Percentiles rank a stretch among this genome's conserved stretches.
Evolutionary conservation across 2,329 filamentous ascomycete genomes (phyloP).

Genomic region (Apiospora rasikravindrae): DNA sequence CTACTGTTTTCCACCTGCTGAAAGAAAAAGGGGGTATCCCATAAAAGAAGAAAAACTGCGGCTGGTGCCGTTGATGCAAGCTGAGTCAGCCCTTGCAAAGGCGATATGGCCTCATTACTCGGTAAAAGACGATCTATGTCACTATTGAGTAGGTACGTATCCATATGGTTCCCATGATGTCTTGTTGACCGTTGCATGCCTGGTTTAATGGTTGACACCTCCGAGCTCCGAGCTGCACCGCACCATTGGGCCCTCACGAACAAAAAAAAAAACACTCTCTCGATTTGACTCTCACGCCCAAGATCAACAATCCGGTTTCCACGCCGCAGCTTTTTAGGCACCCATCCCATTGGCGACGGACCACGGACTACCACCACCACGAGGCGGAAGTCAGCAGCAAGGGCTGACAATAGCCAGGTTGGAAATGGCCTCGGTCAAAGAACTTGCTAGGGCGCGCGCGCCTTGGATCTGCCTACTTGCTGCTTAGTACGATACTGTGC

Average conservation of each 20-base stretch:
- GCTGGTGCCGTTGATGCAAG: constrained; percentile 12
- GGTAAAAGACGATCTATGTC: not conserved
- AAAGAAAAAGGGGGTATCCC: constrained; percentile 1
- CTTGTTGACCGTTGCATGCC: not conserved
- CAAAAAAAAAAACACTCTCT: not conserved
- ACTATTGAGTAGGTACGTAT: not conserved
- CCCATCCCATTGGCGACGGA: not conserved
- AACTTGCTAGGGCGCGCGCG: constrained; percentile 5
- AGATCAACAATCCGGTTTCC: not conserved
- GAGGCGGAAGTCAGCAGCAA: not conserved
- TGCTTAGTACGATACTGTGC: not conserved
- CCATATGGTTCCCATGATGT: not conserved
- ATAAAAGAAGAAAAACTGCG: not conserved
- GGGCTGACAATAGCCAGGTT: constrained; percentile 2
- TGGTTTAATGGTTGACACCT: not conserved
- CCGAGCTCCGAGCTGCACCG: not conserved
- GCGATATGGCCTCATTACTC: constrained; percentile 6
- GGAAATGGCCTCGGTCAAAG: constrained; percentile 4
- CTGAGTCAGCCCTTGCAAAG: not conserved
- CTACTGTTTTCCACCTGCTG: no score
- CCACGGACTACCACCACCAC: not conserved
- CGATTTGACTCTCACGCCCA: not conserved
- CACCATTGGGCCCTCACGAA: constrained; percentile 4
- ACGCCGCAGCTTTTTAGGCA: not conserved
- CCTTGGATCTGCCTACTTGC: not conserved